phyloP scores from a whole-genome alignment of 192 early-diverging fungal genomes.

The Podila epigama region DNA sequence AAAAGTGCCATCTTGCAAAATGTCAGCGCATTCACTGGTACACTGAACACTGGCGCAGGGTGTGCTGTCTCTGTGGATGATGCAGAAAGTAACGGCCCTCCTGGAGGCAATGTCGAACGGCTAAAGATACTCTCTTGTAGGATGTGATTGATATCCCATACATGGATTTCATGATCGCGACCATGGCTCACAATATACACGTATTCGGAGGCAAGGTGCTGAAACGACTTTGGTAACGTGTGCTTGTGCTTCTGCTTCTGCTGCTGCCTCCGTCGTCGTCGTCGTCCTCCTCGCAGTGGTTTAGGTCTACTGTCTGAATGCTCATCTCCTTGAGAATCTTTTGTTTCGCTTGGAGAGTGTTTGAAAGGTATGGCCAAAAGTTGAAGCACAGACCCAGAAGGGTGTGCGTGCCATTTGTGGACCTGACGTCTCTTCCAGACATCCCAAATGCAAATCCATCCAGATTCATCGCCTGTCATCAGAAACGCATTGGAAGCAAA shows the following conservation, averaged over 20 bases:
- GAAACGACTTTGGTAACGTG: conserved; percentile 7
- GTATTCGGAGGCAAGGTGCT: not conserved
- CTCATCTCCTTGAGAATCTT: too few relatives aligned
- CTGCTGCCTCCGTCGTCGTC: not conserved
- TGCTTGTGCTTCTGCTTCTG: conserved; percentile 4
- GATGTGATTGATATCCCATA: conserved; percentile 43
- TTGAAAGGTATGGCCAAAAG: conserved; percentile 15
- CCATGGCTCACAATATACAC: conserved; percentile 45
- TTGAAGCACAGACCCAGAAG: conserved; percentile 16
- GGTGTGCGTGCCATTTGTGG: conserved; percentile 35
- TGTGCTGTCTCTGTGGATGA: not conserved
- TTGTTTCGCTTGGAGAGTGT: not conserved
- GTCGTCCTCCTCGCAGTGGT: not conserved
- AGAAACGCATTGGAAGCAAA: conserved; percentile 42
- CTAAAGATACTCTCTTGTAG: conserved; percentile 4
- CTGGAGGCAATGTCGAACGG: not conserved
- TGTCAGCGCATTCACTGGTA: conserved; percentile 49
- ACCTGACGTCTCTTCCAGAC: conserved; percentile 41
- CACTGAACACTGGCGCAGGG: conserved; percentile 16
- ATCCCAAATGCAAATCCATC: conserved; percentile 45
- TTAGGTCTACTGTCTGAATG: not conserved
- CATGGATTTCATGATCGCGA: conserved; percentile 45
- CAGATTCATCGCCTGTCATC: conserved; percentile 37
- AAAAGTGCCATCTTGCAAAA: conserved; percentile 48
- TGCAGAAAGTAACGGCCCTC: not conserved